phyloP scores from a whole-genome alignment of 108 stramenopile genomes.

The Skeletonema costatum region DNA sequence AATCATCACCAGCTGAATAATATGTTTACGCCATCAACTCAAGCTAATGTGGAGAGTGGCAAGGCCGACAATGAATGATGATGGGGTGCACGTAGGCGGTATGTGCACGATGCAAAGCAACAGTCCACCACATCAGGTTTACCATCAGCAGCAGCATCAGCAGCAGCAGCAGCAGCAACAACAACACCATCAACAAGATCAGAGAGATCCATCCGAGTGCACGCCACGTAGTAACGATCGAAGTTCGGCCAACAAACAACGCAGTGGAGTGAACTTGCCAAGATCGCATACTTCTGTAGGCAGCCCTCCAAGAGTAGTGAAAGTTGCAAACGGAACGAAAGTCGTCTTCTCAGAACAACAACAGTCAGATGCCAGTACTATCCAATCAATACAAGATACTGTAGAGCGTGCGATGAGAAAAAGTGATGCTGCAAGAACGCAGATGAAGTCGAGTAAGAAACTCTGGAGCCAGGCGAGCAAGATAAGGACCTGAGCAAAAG shows the following conservation, averaged over 20 bases:
- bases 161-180: background rate
- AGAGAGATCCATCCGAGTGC: background rate
- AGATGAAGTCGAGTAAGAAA: background rate
- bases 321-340: background rate
- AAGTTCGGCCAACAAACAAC: background rate
- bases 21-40: background rate
- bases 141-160: background rate
- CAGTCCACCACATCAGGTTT: background rate
- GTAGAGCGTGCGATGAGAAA: background rate
- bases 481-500: background rate
- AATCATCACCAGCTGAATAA: background rate
- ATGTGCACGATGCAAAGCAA: background rate
- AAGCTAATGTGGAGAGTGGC: background rate
- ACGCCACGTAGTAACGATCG: background rate
- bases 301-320: background rate
- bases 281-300: background rate
- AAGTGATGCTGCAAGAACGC: background rate
- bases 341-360: background rate
- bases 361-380: constrained; percentile 2
- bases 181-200: background rate
- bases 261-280: background rate
- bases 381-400: background rate
- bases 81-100: background rate
- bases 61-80: background rate
- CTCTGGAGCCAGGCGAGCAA: background rate